Evolutionary conservation across 192 early-diverging fungal species (phyloP).

Genomic region (Chytriomyces sp.): DNA sequence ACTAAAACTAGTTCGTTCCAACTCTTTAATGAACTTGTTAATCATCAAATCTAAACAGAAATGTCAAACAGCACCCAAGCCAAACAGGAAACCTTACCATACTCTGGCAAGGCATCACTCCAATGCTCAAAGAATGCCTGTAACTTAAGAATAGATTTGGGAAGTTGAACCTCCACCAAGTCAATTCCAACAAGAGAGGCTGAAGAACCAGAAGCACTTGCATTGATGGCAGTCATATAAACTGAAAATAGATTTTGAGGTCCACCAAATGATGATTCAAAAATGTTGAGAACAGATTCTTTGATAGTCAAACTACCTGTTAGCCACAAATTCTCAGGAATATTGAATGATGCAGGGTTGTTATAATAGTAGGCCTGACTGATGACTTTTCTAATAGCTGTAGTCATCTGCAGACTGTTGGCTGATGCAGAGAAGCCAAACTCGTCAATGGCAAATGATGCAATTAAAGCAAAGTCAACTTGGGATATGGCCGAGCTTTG

Average conservation of each 20-base stretch:
- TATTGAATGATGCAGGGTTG: background rate
- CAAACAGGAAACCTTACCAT: constrained; percentile 1
- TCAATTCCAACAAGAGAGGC: constrained; percentile 21
- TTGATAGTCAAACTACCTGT: background rate
- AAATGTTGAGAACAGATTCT: constrained; percentile 2
- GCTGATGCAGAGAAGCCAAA: constrained; percentile 6
- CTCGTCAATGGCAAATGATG: constrained; percentile 12
- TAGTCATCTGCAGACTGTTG: constrained; percentile 21
- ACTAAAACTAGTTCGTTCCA: constrained; percentile 40
- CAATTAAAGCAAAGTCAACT: constrained; percentile 15
- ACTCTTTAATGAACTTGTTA: constrained; percentile 69
- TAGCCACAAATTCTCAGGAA: background rate
- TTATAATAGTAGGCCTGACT: constrained; percentile 1
- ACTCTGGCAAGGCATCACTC: constrained; percentile 51
- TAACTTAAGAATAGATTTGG: constrained; percentile 68
- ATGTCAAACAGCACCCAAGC: constrained; percentile 24
- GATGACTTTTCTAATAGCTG: background rate
- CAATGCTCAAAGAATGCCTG: constrained; percentile 78
- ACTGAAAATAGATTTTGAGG: constrained; percentile 6
- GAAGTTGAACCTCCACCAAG: constrained; percentile 28
- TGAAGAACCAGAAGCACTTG: background rate
- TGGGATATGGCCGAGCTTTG: too few species aligned
- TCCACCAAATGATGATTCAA: background rate
- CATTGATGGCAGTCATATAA: background rate
- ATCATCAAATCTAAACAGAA: constrained; percentile 65